Evolutionary conservation across 257 asterid species (phyloP).

Genomic region (Ajuga chamaepitys): DNA sequence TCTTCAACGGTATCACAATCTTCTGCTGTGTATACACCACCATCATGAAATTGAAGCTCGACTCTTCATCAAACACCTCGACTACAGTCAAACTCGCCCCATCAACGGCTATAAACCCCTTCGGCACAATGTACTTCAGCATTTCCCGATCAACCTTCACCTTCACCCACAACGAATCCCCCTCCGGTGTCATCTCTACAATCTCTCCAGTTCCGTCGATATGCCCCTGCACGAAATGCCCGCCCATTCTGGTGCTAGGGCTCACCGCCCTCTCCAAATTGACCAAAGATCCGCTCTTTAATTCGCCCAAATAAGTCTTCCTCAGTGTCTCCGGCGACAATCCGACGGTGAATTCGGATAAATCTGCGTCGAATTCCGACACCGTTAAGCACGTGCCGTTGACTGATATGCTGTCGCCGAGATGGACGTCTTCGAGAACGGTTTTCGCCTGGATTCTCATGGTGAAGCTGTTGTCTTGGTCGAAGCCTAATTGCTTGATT

Average conservation of each 20-base stretch:
- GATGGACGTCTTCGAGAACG: conserved; percentile 58
- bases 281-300: conserved; percentile 53
- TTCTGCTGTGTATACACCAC: conserved; percentile 74
- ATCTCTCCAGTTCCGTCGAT: conserved; percentile 81
- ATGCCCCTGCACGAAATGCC: conserved; percentile 92
- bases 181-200: conserved; percentile 46
- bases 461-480: conserved; percentile 43
- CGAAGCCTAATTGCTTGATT: conserved; percentile 52
- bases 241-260: conserved; percentile 86
- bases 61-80: conserved; percentile 66
- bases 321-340: conserved; percentile 80
- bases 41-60: conserved; percentile 66
- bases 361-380: conserved; percentile 39
- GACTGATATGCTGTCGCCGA: conserved; percentile 91
- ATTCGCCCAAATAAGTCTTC: conserved; percentile 55
- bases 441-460: conserved; percentile 55
- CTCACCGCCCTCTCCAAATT: conserved; percentile 80
- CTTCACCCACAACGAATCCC: conserved; percentile 82
- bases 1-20: conserved; percentile 66
- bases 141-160: conserved; percentile 46
- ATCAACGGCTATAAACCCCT: conserved; percentile 77
- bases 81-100: conserved; percentile 92
- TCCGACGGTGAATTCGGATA: conserved; percentile 57
- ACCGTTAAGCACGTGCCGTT: conserved; percentile 86
- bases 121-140: conserved; percentile 77